Evolutionary conservation across 331 rosid genomes (phyloP).

Genomic region (Quercus tomentella): DNA sequence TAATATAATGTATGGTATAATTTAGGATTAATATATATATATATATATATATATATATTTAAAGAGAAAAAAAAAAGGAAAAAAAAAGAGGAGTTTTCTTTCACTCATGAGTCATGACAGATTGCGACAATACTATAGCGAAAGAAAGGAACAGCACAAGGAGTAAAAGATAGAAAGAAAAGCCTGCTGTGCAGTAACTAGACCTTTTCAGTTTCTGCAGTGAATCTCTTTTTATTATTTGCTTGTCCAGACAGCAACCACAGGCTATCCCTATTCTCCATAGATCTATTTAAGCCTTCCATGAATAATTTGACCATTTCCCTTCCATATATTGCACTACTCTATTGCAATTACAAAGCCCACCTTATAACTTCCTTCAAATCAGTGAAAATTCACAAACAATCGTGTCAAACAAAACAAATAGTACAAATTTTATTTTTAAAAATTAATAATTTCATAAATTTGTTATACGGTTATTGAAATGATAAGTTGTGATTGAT

Average conservation of each 20-base stretch:
- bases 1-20: no score
- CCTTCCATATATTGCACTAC: neutral
- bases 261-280: neutral
- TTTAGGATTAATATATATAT: no score
- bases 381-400: neutral
- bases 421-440: no score
- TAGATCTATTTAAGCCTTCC: constrained; percentile 15
- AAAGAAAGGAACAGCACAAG: neutral
- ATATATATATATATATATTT: no score
- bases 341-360: neutral
- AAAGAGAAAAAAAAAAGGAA: no score
- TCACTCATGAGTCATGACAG: no score
- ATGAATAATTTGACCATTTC: constrained; percentile 4
- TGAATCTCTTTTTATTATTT: neutral
- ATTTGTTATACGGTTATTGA: no score
- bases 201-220: neutral
- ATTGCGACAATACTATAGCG: no score
- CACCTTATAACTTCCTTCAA: neutral
- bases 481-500: no score
- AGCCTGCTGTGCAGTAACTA: constrained; percentile 31
- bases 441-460: no score
- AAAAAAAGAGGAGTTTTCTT: no score
- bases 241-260: constrained; percentile 22
- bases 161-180: constrained; percentile 10
- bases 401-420: no score